Conservation (phyloP, 805 yeast species). For the Danielia reshetovae region DNA sequence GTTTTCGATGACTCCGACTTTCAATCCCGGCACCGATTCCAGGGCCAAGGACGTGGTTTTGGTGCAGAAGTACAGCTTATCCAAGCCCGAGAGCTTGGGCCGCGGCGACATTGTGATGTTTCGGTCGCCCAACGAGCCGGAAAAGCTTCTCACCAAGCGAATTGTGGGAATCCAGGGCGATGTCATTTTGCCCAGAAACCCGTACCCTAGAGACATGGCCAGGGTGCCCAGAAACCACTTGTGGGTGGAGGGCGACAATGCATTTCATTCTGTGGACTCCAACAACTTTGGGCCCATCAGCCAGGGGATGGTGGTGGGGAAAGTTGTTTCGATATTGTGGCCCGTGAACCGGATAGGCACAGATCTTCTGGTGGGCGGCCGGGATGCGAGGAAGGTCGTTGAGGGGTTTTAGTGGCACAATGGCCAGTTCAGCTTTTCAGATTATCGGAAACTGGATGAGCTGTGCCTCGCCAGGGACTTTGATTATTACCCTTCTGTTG, state of each 20-base stretch:
- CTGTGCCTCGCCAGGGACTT: too few species aligned
- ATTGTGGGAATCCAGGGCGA: slow-evolving; percentile 77
- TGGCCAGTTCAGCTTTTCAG: too few species aligned
- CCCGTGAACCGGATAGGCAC: slow-evolving; percentile 44
- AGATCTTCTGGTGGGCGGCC: slow-evolving; percentile 16
- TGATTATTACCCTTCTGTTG: too few species aligned
- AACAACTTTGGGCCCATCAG: slow-evolving; percentile 88
- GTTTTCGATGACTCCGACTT: slow-evolving; percentile 82
- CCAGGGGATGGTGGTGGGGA: slow-evolving; percentile 74
- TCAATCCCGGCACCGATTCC: slow-evolving; percentile 60
- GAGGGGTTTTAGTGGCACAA: too few species aligned
- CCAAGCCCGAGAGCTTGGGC: slow-evolving; percentile 42
- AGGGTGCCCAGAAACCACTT: slow-evolving; percentile 73
- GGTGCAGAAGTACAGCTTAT: slow-evolving; percentile 60
- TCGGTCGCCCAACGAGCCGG: slow-evolving; percentile 79
- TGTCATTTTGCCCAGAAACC: slow-evolving; percentile 52
- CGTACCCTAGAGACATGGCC: slow-evolving; percentile 62
- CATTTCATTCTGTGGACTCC: slow-evolving; percentile 73
- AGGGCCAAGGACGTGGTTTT: slow-evolving; percentile 57
- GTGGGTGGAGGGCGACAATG: slow-evolving; percentile 95
- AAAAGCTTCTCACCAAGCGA: slow-evolving; percentile 71
- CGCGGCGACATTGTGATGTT: slow-evolving; percentile 73
- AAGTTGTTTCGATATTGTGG: slow-evolving; percentile 65
- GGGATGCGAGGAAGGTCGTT: slow-evolving; percentile 9
- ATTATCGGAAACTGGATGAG: too few species aligned